phyloP scores from a whole-genome alignment of 1,284 basidiomycete genomes.

The Sanguinoderma infundibulare region DNA sequence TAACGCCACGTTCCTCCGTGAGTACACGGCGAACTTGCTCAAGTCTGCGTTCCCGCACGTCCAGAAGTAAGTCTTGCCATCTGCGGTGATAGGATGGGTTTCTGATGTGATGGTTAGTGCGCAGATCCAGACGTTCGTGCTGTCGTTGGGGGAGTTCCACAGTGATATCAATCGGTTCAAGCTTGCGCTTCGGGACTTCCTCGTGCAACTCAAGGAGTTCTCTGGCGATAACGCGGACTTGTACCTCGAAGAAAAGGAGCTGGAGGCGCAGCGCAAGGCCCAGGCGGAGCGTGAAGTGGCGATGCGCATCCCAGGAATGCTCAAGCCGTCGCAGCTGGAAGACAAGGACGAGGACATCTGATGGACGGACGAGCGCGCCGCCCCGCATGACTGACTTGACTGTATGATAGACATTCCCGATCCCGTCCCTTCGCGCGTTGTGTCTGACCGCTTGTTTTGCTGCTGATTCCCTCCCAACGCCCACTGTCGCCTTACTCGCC shows the following conservation, averaged over 20 bases:
- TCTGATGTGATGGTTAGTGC: conserved; percentile 41
- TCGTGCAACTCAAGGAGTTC: conserved; percentile 94
- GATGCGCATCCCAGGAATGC: conserved; percentile 96
- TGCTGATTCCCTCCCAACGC: conserved; percentile 7
- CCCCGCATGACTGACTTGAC: conserved; percentile 21
- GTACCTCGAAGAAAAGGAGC: conserved; percentile 95
- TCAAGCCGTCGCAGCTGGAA: conserved; percentile 94
- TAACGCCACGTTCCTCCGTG: conserved; percentile 85
- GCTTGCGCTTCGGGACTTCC: conserved; percentile 89
- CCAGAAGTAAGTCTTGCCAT: conserved; percentile 59
- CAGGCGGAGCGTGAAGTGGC: conserved; percentile 88
- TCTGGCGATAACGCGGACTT: conserved; percentile 86
- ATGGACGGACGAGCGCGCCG: conserved; percentile 27
- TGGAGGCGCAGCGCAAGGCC: conserved; percentile 70
- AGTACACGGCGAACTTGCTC: conserved; percentile 89
- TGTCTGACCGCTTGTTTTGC: conserved; percentile 5
- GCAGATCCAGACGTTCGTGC: conserved; percentile 83
- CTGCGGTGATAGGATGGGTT: not conserved
- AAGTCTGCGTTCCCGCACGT: conserved; percentile 92
- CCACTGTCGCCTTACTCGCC: conserved; percentile 11
- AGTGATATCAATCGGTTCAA: conserved; percentile 95
- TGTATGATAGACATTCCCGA: conserved; percentile 28
- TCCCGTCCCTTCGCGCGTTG: conserved; percentile 10
- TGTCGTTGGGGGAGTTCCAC: conserved; percentile 84
- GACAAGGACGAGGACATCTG: conserved; percentile 89